phyloP scores from a whole-genome alignment of 495 filamentous ascomycete genomes.

The Xylaria cubensis region DNA sequence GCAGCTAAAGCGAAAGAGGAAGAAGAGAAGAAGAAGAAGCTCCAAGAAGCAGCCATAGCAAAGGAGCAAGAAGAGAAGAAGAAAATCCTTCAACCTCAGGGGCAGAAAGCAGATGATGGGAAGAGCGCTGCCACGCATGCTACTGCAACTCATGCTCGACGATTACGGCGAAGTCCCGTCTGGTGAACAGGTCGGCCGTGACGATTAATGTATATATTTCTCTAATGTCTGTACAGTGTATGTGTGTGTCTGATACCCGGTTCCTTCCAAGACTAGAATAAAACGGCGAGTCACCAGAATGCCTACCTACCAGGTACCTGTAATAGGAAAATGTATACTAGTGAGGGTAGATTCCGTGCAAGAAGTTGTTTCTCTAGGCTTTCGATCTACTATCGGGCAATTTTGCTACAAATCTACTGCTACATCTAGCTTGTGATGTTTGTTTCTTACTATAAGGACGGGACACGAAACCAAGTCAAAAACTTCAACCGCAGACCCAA shows the following conservation, averaged over 20 bases:
- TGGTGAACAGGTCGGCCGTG: not conserved
- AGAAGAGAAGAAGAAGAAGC: constrained; percentile 2
- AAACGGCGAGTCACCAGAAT: not conserved
- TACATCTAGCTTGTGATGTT: not conserved
- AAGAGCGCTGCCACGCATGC: not conserved
- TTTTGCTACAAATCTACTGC: not conserved
- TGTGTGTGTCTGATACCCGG: not conserved
- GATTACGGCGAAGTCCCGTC: constrained; percentile 1
- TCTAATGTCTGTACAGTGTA: not conserved
- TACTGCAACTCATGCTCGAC: constrained; percentile 8
- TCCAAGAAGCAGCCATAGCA: not conserved
- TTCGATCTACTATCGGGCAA: not conserved
- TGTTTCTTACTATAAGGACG: not conserved
- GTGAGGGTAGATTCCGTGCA: not conserved
- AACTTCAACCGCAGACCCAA: not conserved
- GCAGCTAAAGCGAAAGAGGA: constrained; percentile 17
- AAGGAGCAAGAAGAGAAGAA: not conserved
- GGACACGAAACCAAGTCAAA: not conserved
- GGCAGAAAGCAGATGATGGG: not conserved
- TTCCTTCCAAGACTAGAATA: not conserved
- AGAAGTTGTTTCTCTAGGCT: not conserved
- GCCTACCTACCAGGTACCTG: not conserved
- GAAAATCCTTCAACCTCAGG: not conserved
- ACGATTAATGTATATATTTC: constrained; percentile 11
- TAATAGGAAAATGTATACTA: not conserved